phyloP scores from a whole-genome alignment of 2,329 filamentous ascomycete species.

The Thermothelomyces thermophilus region DNA sequence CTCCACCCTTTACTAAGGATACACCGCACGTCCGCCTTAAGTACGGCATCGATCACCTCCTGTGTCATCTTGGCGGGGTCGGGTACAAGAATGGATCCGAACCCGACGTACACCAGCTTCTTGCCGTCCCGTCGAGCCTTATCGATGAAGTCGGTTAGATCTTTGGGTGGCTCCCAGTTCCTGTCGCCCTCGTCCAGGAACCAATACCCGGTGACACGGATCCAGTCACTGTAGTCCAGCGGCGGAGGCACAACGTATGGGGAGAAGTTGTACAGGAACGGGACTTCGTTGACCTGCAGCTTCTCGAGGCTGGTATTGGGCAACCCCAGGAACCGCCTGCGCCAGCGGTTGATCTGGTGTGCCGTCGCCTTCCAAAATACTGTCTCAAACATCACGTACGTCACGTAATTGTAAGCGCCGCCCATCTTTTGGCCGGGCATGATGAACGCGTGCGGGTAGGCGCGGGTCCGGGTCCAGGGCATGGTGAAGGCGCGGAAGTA shows the following conservation, averaged over 20 bases:
- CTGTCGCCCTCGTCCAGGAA: slow-evolving; percentile 71
- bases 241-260: slow-evolving; percentile 90
- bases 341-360: slow-evolving; percentile 87
- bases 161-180: slow-evolving; percentile 65
- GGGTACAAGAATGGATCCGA: slow-evolving; percentile 90
- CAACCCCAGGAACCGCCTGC: slow-evolving; percentile 70
- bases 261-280: slow-evolving; percentile 96
- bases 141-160: slow-evolving; percentile 75
- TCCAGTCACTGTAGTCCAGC: slow-evolving; percentile 95
- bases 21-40: slow-evolving; percentile 87
- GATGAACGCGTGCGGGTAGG: slow-evolving; percentile 94
- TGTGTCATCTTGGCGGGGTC: slow-evolving; percentile 83
- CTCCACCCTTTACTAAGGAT: slow-evolving; percentile 97
- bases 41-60: slow-evolving; percentile 86
- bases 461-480: slow-evolving; percentile 94
- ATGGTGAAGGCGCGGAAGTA: slow-evolving; percentile 98
- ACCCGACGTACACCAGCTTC: slow-evolving; percentile 94
- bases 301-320: slow-evolving; percentile 79
- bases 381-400: slow-evolving; percentile 93
- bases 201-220: slow-evolving; percentile 96
- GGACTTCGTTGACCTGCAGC: slow-evolving; percentile 95
- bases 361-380: slow-evolving; percentile 95
- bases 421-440: slow-evolving; percentile 92
- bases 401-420: slow-evolving; percentile 89
- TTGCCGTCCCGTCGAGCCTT: slow-evolving; percentile 74